Percentiles rank a stretch among this genome's conserved stretches.
phyloP scores from a whole-genome alignment of 1,139 yeast species.

The Blastobotrys elegans region DNA sequence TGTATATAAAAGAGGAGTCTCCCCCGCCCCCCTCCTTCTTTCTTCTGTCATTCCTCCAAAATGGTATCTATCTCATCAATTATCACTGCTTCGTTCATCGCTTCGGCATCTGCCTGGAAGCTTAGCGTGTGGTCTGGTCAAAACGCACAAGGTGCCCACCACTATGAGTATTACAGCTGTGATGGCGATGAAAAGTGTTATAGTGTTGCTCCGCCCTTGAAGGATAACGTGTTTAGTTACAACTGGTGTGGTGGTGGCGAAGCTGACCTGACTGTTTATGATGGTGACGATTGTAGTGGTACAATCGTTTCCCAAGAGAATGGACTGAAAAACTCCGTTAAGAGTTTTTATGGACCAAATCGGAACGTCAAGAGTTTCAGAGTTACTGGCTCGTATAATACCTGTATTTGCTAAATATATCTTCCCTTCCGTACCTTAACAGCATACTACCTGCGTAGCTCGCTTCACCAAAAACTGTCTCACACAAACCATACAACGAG shows the following conservation, averaged over 20 bases:
- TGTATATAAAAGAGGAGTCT: too few species aligned
- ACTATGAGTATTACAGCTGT: not conserved
- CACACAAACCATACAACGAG: too few species aligned
- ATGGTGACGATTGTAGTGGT: conserved; percentile 3
- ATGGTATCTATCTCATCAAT: not conserved
- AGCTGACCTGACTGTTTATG: conserved; percentile 2
- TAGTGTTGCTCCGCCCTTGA: not conserved
- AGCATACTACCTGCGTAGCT: too few species aligned
- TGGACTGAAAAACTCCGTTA: not conserved
- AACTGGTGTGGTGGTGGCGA: conserved; percentile 3
- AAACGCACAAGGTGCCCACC: conserved; percentile 1
- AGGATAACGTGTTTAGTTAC: not conserved
- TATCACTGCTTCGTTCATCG: not conserved
- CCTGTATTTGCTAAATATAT: not conserved
- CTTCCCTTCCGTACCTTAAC: too few species aligned
- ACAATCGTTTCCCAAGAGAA: not conserved
- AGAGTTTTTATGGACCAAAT: not conserved
- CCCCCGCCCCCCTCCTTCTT: too few species aligned
- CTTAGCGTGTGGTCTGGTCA: conserved; percentile 2
- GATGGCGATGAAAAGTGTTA: conserved; percentile 2
- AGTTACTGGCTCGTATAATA: not conserved
- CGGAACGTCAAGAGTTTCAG: not conserved
- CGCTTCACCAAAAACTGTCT: too few species aligned
- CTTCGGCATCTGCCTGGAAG: not conserved
- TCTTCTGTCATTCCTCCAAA: too few species aligned